phyloP scores from a whole-genome alignment of 75 land plant species.

The Sequoiadendron giganteum region DNA sequence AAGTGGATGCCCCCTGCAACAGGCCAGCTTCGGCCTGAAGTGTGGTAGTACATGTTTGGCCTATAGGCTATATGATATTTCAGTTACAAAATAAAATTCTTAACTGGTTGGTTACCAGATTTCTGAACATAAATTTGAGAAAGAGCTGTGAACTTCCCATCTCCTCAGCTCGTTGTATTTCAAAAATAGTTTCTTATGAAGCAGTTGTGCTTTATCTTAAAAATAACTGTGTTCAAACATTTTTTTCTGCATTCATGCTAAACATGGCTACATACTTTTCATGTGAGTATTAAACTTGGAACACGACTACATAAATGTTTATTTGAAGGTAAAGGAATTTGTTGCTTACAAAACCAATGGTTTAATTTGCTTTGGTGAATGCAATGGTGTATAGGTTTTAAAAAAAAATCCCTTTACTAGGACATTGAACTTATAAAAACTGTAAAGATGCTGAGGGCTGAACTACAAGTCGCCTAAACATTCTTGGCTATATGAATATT shows the following conservation, averaged over 20 bases:
- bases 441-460: not conserved
- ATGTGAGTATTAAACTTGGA: not conserved
- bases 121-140: not conserved
- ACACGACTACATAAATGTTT: not conserved
- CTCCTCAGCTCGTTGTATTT: not conserved
- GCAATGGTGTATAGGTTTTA: not conserved
- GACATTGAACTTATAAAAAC: not conserved
- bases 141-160: not conserved
- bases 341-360: not conserved
- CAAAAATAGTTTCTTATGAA: not conserved
- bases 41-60: constrained; percentile 38
- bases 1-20: constrained; percentile 95
- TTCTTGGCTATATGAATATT: not conserved
- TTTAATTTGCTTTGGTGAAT: not conserved
- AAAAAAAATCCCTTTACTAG: not conserved
- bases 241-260: not conserved
- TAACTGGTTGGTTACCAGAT: not conserved
- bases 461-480: not conserved
- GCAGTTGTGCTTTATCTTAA: not conserved
- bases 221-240: not conserved
- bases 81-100: not conserved
- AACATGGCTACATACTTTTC: not conserved
- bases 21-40: constrained; percentile 70
- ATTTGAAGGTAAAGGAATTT: not conserved
- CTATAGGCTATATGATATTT: not conserved